Evolutionary conservation across 306 rosid genomes (phyloP), one percentile per base, ranked within the genome.

Genomic region (Senna tora): DNA sequence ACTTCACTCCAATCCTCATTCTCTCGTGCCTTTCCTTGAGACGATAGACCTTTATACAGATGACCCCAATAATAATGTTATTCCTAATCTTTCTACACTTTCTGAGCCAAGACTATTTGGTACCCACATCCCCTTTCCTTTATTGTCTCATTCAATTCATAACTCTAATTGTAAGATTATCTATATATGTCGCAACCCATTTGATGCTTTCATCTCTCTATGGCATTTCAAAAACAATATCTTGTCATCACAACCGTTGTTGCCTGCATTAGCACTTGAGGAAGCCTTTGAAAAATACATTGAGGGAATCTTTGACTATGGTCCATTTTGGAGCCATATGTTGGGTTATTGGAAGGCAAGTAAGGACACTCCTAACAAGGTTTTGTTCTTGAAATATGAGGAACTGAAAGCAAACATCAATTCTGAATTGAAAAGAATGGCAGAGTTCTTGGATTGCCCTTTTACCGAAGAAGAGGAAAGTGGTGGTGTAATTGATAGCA

Each of bases 101-200:
- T 20, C 55, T 32, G 62, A 69, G 25, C 89, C 93, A 25, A 81
- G 90, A 62, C 33, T 83, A 16, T 85, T 88, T 51, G 82, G 88
- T 0, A 85, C 90, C 4, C 90, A 85, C 55, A 1, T 85, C 12
- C 88, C 93, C 0, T 83, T 70, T 59, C 20, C 72, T 32, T 72
- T 84, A 6, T 51, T 85, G 72, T 49, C 82, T 1, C 71, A 51
- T 9, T 78, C 88, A 5, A 42, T 81, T 21, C 79, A 64, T 55
- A 65, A 74, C 0, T 79, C 86, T 16, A 52, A 75, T n/a, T 67
- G 75, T 11, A 67, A 54, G 49, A 61, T 88, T 4, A 76, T 88
- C 43, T 88, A 83, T 25, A 65, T 88, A 0, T 85, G 93, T 5
- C 57, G 88, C 39, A 88, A 88, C 82, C 88, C 90, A 1, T 70